Base-by-base conservation (phyloP, 2,329 filamentous ascomycete genomes). In the Fusarium sp. region DNA sequence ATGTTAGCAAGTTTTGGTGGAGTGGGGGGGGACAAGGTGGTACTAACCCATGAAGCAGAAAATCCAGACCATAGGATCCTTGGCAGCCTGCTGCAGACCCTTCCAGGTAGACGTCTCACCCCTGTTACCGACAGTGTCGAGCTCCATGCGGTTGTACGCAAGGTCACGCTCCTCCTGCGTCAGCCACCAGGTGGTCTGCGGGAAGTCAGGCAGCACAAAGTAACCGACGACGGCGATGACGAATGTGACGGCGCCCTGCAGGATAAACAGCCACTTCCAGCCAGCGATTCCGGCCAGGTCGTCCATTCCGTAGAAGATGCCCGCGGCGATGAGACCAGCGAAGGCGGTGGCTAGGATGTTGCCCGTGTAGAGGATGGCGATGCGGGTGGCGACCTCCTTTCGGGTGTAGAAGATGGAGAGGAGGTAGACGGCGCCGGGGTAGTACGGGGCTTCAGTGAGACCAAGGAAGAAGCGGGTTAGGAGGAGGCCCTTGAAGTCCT, bases 201-300 rank as follows among this genome's bases (percentile, higher is more conserved):
- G 87, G 82, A 54, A 86, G 13, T 80, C 79, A 1, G 80, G 80
- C 1, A 82, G 75, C 29, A 80, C 22, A 29, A 80, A 81, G 64
- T 75, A 81, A 5, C 79, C 77, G 0, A 60, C 8, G 9, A 81
- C 37, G 9, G 78, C 78, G 9, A 80, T 72, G 14, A 78, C 68
- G 10, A 80, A 77, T 2, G 79, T 80, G 13, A 81, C 85, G 2
- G 85, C 83, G 16, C 91, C 91, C 79, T 93, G 91, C 8, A 93
- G 89, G 58, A 93, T 91, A 79, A 93, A 93, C 0, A 93, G 84
- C 78, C 81, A 82, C 56, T 78, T 79, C 81, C 81, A 82, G 2
- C 80, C 80, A 3, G 72, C 66, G 3, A 82, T 40, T 0, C 78
- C 76, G 14, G 64, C 72, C 5, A 75, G 66, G 2, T 77, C 78